Evolutionary conservation across 2,329 filamentous ascomycete species (phyloP).

Genomic region (Xenoacremonium recifei): DNA sequence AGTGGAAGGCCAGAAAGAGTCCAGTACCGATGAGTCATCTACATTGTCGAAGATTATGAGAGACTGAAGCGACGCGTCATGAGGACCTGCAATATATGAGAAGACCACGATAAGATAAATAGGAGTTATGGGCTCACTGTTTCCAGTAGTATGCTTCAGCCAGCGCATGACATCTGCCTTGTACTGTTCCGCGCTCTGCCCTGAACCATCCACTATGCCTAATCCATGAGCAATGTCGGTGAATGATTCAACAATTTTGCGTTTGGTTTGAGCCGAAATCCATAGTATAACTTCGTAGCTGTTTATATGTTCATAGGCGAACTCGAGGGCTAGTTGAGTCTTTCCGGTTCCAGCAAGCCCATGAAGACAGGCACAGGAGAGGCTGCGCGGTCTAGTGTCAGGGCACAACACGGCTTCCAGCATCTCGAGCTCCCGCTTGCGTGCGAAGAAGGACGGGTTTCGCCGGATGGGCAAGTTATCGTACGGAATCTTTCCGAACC

Average conservation of each 20-base stretch:
- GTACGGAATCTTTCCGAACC: background rate
- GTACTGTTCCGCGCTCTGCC: background rate
- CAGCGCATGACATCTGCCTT: background rate
- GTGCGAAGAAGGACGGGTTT: conserved; percentile 1
- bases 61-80: background rate
- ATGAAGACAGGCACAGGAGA: conserved; percentile 1
- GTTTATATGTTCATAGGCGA: background rate
- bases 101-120: background rate
- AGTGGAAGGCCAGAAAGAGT: background rate
- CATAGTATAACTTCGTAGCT: conserved; percentile 1
- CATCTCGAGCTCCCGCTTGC: background rate
- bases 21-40: background rate
- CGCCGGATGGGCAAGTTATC: background rate
- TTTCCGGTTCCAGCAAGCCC: conserved; percentile 1
- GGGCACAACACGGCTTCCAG: background rate
- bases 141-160: background rate
- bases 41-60: conserved; percentile 1
- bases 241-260: background rate
- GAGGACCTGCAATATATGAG: background rate
- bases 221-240: background rate
- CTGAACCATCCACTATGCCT: background rate
- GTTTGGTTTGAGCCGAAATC: background rate
- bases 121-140: background rate
- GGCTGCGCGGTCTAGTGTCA: background rate
- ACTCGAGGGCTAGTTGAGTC: conserved; percentile 1